Evolutionary conservation across 768 basidiomycete species (phyloP).

Genomic region (Termitomyces sp.): DNA sequence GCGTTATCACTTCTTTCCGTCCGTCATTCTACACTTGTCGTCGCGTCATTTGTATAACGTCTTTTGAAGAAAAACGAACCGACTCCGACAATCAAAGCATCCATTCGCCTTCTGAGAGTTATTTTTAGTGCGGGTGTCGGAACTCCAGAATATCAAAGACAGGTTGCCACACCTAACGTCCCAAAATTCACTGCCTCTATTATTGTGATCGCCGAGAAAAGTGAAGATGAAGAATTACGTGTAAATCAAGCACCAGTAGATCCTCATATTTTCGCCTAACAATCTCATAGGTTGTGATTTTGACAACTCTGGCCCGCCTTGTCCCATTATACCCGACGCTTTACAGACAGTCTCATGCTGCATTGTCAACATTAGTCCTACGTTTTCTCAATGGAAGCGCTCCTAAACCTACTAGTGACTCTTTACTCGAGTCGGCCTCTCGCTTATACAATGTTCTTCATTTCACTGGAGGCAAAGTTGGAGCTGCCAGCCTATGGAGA

Average conservation of each 20-base stretch:
- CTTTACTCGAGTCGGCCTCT: conserved; percentile 43
- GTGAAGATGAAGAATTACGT: conserved; percentile 44
- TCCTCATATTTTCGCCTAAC: not conserved
- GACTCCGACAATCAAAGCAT: conserved; percentile 49
- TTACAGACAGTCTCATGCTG: conserved; percentile 47
- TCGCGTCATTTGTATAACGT: conserved; percentile 18
- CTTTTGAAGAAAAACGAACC: conserved; percentile 61
- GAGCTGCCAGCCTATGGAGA: conserved; percentile 65
- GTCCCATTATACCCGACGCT: conserved; percentile 63
- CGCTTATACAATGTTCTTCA: conserved; percentile 58
- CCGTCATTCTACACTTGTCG: conserved; percentile 28
- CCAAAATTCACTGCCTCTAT: conserved; percentile 64
- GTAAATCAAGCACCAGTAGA: conserved; percentile 25
- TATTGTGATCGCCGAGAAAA: conserved; percentile 48
- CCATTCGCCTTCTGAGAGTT: conserved; percentile 55
- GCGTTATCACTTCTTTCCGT: conserved; percentile 67
- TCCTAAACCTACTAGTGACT: conserved; percentile 31
- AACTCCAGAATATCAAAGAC: conserved; percentile 77
- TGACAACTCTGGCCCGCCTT: conserved; percentile 47
- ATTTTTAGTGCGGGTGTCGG: conserved; percentile 57
- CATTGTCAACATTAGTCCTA: conserved; percentile 48
- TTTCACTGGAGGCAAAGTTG: conserved; percentile 75
- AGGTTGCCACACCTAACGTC: conserved; percentile 65
- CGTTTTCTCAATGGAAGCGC: conserved; percentile 51
- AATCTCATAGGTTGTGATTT: conserved; percentile 32